Percentiles rank a stretch among this genome's conserved stretches.
These are phyloP conservation scores for Gastrolobium villosum DNA, from an alignment of 306 rosid species.

Conservation along the genomic window DNA sequence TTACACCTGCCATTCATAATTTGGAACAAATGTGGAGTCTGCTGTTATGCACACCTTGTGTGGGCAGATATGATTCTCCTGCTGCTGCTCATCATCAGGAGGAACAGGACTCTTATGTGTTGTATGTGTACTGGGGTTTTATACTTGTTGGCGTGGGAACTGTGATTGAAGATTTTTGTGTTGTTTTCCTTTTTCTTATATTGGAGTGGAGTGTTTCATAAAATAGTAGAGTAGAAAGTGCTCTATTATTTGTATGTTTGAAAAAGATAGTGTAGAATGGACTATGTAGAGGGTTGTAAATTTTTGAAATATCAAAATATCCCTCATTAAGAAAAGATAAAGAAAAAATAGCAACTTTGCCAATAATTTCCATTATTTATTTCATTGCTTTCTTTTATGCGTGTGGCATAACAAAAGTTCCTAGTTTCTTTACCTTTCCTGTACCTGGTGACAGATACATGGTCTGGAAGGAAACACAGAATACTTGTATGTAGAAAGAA, in stretches of 20 bases:
- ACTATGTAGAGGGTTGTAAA: background rate
- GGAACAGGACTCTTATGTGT: background rate
- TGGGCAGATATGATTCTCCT: slow-evolving; percentile 33
- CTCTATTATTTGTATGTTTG: slow-evolving; percentile 7
- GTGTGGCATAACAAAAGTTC: background rate
- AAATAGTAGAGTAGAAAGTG: slow-evolving; percentile 8
- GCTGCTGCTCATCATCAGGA: slow-evolving; percentile 26
- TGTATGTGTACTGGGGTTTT: slow-evolving; percentile 21
- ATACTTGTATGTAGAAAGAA: background rate
- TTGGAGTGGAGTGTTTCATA: slow-evolving; percentile 22
- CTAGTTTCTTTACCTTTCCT: slow-evolving; percentile 9
- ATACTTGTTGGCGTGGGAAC: slow-evolving; percentile 35
- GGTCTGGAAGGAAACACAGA: slow-evolving; percentile 24
- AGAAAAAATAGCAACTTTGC: slow-evolving; percentile 5
- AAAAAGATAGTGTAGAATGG: slow-evolving; percentile 11
- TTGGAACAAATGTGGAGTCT: slow-evolving; percentile 20
- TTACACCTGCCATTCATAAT: background rate
- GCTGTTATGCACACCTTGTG: slow-evolving; percentile 4
- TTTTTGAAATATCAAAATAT: slow-evolving; percentile 31
- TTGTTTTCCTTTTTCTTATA: slow-evolving; percentile 19
- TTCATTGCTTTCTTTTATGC: slow-evolving; percentile 1
- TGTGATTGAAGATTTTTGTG: background rate
- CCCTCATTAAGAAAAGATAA: slow-evolving; percentile 7
- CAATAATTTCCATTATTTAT: background rate
- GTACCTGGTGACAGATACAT: background rate